Evolutionary conservation across 2,329 filamentous ascomycete genomes (phyloP), one percentile per base, ranked within the genome.

Genomic region (Claviceps pusilla): DNA sequence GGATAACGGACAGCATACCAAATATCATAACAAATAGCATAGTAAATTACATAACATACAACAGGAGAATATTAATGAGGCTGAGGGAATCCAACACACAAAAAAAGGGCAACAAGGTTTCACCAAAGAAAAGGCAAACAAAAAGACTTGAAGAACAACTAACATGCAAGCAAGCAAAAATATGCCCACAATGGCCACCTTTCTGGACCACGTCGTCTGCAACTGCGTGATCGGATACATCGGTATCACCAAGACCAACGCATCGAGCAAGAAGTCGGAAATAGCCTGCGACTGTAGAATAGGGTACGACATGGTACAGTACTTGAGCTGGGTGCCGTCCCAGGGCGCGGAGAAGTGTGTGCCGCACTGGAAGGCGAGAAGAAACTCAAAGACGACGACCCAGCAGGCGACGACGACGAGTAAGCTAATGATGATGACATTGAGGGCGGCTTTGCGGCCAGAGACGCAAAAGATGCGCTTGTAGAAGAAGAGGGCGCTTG

Each of bases 401-500:
- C 60, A 61, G 4, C 57, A 49, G 14, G 54, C 50, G 7, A 60
- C 53, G 7, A 59, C 16, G 33, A 56, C 43, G 31, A 59, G 52
- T 7, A 56, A 53, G 28, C 43, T 24, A 16, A 50, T 48, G 19
- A 51, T 61, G 14, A 52, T 37, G 12, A 55, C 51, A 19, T 56
- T 55, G 35, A 59, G 56, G 10, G 53, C 51, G 14, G 52, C 50
- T 16, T 57, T 55, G 12, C 43, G 35, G 1, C 37, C 49, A 49
- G 39, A 5, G 12, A 51, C 37, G 51, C 57, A 61, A 43, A 61
- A 59, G 14, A 61, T 59, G 24, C 60, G 58, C 19, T 55, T 55
- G 53, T 61, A 61, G 52, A 61, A 60, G 54, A 60, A 60, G 14
- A 61, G 48, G 5, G 55, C 56, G 46, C 59, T 60, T 46, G 57